Base-by-base conservation (phyloP, 768 basidiomycete genomes). In the Lentinula sp. region DNA sequence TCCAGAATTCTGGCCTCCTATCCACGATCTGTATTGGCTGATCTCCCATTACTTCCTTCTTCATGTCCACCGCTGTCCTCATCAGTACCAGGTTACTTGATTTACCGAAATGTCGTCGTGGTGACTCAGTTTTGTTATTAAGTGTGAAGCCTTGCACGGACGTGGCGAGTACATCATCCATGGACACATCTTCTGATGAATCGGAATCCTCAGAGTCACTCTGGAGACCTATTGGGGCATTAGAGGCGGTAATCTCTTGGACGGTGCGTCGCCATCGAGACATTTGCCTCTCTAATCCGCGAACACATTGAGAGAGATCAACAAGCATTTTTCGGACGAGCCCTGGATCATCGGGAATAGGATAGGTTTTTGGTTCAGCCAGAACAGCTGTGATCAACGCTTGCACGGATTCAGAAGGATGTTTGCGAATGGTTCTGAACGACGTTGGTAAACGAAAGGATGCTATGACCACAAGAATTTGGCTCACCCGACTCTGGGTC, bases 71-170 rank as follows among this genome's bases (percentile, higher is more conserved):
- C 28, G 79, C 80, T 50, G 61, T 61, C 64, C 67, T 65, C 50
- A 85, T 72, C 15, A 85, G 75, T 75, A 82, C 79, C 0, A 79
- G 75, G 13, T 81, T 79, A 64, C 82, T 83, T 10, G 80, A 80
- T 43, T 56, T 56, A 18, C 55, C 55, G 16, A 56, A 56, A 43
- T 56, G 55, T 23, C 55, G 39, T 15, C 28, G 37, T 6, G 55
- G 55, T 39, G 37, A 39, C 33, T 35, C 53, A 16, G 55, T 51
- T 12, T 51, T 51, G 41, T 56, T 32, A 45, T 56, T 28, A 15
- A 43, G 20, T 41, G 55, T 41, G 55, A 56, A 43, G 8, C 41
- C 41, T 42, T 41, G 55, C 13, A 56, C 39, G 36, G 53, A 41
- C 18, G 51, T 52, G 20, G 32, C 51, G 16, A 52, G 36, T 39